Percentiles rank a stretch among this genome's conserved stretches.
Conservation (phyloP, 306 rosid species). For the Vigna unguiculata region DNA sequence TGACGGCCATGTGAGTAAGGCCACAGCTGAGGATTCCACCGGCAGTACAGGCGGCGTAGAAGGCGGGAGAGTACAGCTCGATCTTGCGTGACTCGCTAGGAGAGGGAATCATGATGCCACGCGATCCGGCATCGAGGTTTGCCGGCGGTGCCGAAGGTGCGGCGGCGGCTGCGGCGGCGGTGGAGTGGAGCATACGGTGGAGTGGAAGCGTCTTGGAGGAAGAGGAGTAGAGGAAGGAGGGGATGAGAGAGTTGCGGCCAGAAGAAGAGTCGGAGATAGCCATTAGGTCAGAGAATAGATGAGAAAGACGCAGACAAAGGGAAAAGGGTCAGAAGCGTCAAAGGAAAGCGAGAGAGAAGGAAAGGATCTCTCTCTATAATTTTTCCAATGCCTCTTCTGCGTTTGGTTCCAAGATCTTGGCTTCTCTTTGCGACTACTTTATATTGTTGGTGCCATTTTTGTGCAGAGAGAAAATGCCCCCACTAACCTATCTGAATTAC, state of each 20-base stretch:
- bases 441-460: slow-evolving; percentile 11
- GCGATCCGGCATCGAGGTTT: slow-evolving; percentile 31
- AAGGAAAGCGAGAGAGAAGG: slow-evolving; percentile 45
- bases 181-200: slow-evolving; percentile 57
- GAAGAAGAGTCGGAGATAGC: slow-evolving; percentile 53
- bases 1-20: slow-evolving; percentile 91
- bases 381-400: slow-evolving; percentile 52
- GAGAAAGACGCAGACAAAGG: neutral
- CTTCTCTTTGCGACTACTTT: slow-evolving; percentile 20
- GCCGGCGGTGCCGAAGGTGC: slow-evolving; percentile 1
- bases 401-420: slow-evolving; percentile 19
- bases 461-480: slow-evolving; percentile 27
- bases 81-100: slow-evolving; percentile 73
- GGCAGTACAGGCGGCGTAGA: slow-evolving; percentile 87
- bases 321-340: slow-evolving; percentile 28
- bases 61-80: slow-evolving; percentile 89
- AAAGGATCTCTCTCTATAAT: neutral
- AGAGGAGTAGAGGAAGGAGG: slow-evolving; percentile 74
- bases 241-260: slow-evolving; percentile 66
- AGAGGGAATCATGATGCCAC: slow-evolving; percentile 56
- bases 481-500: slow-evolving; percentile 14
- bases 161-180: slow-evolving; percentile 9
- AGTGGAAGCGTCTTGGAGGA: slow-evolving; percentile 65
- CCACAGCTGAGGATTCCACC: slow-evolving; percentile 96
- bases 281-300: slow-evolving; percentile 47